phyloP scores from a whole-genome alignment of 805 yeast species.

The Wickerhamomyces kurtzmanii region DNA sequence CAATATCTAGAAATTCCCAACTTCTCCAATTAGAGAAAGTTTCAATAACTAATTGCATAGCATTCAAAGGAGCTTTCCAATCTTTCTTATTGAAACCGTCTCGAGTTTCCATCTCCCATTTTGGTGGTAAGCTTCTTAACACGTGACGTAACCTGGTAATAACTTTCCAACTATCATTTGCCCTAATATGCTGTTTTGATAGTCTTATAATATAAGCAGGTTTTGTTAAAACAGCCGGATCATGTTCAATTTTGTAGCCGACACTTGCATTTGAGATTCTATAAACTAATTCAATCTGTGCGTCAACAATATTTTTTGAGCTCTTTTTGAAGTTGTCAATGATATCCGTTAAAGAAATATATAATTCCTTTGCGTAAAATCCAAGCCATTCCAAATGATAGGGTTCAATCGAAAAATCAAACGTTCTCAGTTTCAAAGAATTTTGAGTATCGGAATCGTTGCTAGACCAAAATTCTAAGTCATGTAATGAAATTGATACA shows the following conservation, averaged over 20 bases:
- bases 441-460: constrained; percentile 2
- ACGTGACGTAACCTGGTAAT: constrained; percentile 74
- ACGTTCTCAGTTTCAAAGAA: constrained; percentile 18
- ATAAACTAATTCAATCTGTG: constrained; percentile 27
- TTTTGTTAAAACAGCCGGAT: constrained; percentile 83
- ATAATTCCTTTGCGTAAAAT: constrained; percentile 9
- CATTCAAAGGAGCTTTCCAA: constrained; percentile 40
- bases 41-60: constrained; percentile 41
- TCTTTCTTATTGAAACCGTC: constrained; percentile 17
- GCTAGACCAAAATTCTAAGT: constrained; percentile 23
- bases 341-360: constrained; percentile 5
- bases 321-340: constrained; percentile 2
- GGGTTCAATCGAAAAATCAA: constrained; percentile 20
- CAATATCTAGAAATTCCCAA: constrained; percentile 75
- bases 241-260: constrained; percentile 52
- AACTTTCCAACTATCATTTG: constrained; percentile 82
- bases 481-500: constrained; percentile 6
- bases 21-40: constrained; percentile 76
- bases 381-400: constrained; percentile 26
- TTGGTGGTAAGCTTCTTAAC: constrained; percentile 41
- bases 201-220: constrained; percentile 78
- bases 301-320: constrained; percentile 5
- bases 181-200: constrained; percentile 63
- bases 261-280: constrained; percentile 38
- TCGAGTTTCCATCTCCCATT: constrained; percentile 33